Evolutionary conservation across 2,329 filamentous ascomycete species (phyloP), one percentile per base, ranked within the genome.

Genomic region (Fusarium gaditjirri): DNA sequence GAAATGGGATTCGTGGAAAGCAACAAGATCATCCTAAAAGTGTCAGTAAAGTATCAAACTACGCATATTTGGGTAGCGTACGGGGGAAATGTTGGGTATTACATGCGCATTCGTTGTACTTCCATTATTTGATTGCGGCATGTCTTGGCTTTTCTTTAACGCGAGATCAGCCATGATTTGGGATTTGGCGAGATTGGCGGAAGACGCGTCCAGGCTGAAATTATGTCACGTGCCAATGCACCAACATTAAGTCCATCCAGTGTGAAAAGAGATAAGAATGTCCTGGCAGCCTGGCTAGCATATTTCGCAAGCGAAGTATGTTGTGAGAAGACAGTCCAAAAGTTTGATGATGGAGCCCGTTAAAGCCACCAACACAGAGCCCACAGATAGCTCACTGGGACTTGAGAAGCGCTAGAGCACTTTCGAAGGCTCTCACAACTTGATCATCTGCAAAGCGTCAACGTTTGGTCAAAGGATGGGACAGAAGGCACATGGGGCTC

Each of bases 1-100:
- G 79, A 93, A 93, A 75, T 93, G 91, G 23, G 84, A 80, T 44
- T 86, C 80, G 70, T 90, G 86, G 75, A 93, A 93, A 33, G 82
- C 81, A 58, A 82, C 78, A 36, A 92, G 81, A 46, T 93, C 90
- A 79, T 87, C 83, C 91, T 92, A 68, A 27, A 46, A n/a, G 4
- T 27, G 60, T 81, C 55, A 81, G 72, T 47, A 35, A 10, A 53
- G 23, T 16, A 42, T 27, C 23, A 23, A 21, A 14, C 21, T 14
- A 31, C 27, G 35, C 35, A 38, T 41, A 27, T 21, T 2, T 14
- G 36, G 39, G 25, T 4, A 16, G 72, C 78, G 41, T 57, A 80
- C 79, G 43, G 72, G 53, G 8, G 78, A 78, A n/a, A 81, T 71
- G 38, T 74, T 68, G 25, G 78, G 76, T 35, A 74, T 49, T 39